Evolutionary conservation across 352 stramenopile species (phyloP), one percentile per base, ranked within the genome.

Genomic region (Pythium plurisporium): DNA sequence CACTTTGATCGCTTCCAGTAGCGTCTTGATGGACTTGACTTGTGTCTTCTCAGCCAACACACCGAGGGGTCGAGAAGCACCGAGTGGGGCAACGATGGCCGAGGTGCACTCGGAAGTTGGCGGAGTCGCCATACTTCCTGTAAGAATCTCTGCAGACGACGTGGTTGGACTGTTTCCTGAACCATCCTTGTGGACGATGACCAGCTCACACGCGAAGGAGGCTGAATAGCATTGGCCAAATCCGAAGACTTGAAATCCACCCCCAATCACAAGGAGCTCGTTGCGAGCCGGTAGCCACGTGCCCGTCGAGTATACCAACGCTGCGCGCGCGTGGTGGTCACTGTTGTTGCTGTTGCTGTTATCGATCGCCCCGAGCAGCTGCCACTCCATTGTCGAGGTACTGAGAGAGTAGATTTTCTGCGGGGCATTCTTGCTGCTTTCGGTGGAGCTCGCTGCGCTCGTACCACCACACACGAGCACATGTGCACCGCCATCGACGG

Each of bases 211-310:
- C n/a, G 70, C 65, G 49, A 84, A 78, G 26, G 69, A 58, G 22
- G 74, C 76, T 23, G 80, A 89, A 62, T 92, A 93, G 51, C 89
- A 80, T 34, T 90, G 78, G 0, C 79, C 85, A 58, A 93, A 95
- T 14, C 85, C 85, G 71, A 91, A 95, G 43, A 76, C 87, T 62
- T 95, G 85, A 50, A 89, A 91, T 5, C 85, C 82, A 41, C 85
- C 85, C 0, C 85, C 85, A 12, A 91, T 51, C 40, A 91, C 54
- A 47, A 81, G 34, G 76, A 58, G 15, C 60, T 74, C 38, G 48
- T 66, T 55, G 41, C 72, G n/a, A 37, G 65, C 26, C 1, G 53
- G 31, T 43, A 88, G 56, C 79, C 79, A 92, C 15, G 67, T 70
- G 26, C 59, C 70, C 9, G 71, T 86, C 44, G 82, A 73, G 12